phyloP scores from a whole-genome alignment of 1,139 yeast species.

The Tardiomyces blankii region DNA sequence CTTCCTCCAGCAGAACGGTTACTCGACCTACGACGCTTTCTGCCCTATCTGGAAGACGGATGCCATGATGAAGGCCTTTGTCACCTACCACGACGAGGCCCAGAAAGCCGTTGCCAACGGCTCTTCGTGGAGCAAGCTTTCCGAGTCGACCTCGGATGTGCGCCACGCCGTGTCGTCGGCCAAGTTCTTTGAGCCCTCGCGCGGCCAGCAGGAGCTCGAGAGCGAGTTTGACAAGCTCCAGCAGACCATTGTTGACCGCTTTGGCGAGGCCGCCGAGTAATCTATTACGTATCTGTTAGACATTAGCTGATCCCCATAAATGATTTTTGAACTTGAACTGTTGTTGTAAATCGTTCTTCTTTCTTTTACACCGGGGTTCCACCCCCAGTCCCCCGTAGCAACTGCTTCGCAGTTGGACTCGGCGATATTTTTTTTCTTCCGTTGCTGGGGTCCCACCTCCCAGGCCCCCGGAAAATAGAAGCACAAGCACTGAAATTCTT shows the following conservation, averaged over 20 bases:
- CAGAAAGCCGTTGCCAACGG: slow-evolving; percentile 94
- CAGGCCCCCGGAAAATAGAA: too few relatives aligned
- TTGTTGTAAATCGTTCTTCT: too few relatives aligned
- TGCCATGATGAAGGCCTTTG: slow-evolving; percentile 94
- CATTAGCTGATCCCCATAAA: too few relatives aligned
- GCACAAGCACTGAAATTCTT: too few relatives aligned
- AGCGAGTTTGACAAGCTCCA: slow-evolving; percentile 69
- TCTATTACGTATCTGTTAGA: not conserved
- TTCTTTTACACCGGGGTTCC: too few relatives aligned
- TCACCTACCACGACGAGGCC: slow-evolving; percentile 89
- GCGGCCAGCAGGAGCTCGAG: slow-evolving; percentile 70
- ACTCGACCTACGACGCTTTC: slow-evolving; percentile 94
- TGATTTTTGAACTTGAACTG: too few relatives aligned
- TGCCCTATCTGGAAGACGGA: slow-evolving; percentile 99
- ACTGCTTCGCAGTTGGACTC: too few relatives aligned
- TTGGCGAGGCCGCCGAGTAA: slow-evolving; percentile 91
- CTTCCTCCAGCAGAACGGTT: slow-evolving; percentile 98
- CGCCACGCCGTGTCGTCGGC: slow-evolving; percentile 91
- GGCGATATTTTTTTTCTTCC: too few relatives aligned
- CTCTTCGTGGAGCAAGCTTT: slow-evolving; percentile 84
- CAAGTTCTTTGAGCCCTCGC: slow-evolving; percentile 91
- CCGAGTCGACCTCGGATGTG: slow-evolving; percentile 81
- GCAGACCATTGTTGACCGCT: slow-evolving; percentile 71
- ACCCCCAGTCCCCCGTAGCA: too few relatives aligned
- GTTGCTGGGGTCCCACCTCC: too few relatives aligned